phyloP scores from a whole-genome alignment of 1,284 basidiomycete genomes.

The Apiotrichum mycotoxinovorans region DNA sequence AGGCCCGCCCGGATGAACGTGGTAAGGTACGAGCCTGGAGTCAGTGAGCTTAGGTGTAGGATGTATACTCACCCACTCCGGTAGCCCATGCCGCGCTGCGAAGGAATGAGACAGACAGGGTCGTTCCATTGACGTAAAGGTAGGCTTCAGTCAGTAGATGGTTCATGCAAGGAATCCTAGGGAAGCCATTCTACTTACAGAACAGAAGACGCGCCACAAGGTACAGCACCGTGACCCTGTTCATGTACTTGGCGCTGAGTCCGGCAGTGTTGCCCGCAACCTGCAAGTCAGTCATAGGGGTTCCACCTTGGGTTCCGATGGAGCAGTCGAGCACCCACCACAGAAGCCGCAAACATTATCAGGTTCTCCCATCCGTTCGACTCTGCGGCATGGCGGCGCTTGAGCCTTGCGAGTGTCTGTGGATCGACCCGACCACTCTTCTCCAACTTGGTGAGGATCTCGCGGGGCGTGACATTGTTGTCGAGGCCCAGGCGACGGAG shows the following conservation, averaged over 20 bases:
- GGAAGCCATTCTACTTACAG: neutral
- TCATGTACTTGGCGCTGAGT: slow-evolving; percentile 32
- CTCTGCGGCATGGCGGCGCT: slow-evolving; percentile 32
- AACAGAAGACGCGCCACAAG: slow-evolving; percentile 28
- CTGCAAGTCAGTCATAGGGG: slow-evolving; percentile 11
- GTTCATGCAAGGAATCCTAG: neutral
- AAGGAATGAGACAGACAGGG: slow-evolving; percentile 21
- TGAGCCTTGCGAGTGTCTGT: slow-evolving; percentile 22
- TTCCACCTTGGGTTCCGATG: neutral
- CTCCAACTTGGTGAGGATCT: slow-evolving; percentile 25
- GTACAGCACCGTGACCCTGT: slow-evolving; percentile 29
- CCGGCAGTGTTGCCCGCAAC: slow-evolving; percentile 39
- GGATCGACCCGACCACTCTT: slow-evolving; percentile 29
- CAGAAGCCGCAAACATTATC: slow-evolving; percentile 26
- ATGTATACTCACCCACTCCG: slow-evolving; percentile 31
- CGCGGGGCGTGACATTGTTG: slow-evolving; percentile 36
- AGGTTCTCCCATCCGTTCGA: slow-evolving; percentile 37
- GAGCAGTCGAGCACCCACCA: slow-evolving; percentile 29
- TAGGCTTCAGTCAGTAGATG: slow-evolving; percentile 20
- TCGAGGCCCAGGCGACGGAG: slow-evolving; percentile 21
- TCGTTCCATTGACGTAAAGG: slow-evolving; percentile 30
- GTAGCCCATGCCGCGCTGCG: slow-evolving; percentile 22
- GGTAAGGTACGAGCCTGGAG: slow-evolving; percentile 23
- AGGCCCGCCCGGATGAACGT: slow-evolving; percentile 31
- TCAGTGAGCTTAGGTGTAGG: neutral